A percentile compares a stretch with the other conserved stretches of the same genome.
These are phyloP conservation scores for Podochytrium sp. DNA, from an alignment of 192 early-diverging fungal genomes.

Conservation along the genomic window DNA sequence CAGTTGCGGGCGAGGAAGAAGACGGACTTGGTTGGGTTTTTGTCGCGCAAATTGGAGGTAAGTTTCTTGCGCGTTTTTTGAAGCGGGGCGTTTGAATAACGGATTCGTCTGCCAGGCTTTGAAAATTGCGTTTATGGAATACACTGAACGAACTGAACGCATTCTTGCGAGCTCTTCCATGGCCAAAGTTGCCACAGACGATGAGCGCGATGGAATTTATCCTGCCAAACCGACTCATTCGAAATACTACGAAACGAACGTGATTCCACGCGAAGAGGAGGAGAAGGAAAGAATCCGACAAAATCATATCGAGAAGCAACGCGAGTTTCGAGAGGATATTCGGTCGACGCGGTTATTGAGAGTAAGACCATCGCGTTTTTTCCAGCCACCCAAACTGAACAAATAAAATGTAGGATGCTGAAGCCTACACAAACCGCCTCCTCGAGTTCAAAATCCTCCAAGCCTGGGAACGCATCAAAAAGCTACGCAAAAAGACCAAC, in stretches of 20 bases:
- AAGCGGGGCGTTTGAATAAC: slow-evolving; percentile 1
- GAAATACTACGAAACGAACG: slow-evolving; percentile 10
- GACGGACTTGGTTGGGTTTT: slow-evolving; percentile 36
- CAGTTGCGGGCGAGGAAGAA: slow-evolving; percentile 35
- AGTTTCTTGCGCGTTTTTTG: slow-evolving; percentile 1
- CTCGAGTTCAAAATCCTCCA: slow-evolving; percentile 53
- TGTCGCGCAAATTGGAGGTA: slow-evolving; percentile 44
- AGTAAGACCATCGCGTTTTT: slow-evolving; percentile 13
- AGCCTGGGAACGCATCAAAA: slow-evolving; percentile 51
- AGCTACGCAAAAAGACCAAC: slow-evolving; percentile 30
- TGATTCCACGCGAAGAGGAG: slow-evolving; percentile 10
- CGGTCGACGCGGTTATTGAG: slow-evolving; percentile 41
- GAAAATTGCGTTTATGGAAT: slow-evolving; percentile 30
- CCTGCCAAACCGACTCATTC: slow-evolving; percentile 32
- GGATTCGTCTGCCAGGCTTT: slow-evolving; percentile 7
- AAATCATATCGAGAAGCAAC: slow-evolving; percentile 4
- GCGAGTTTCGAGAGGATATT: slow-evolving; percentile 41
- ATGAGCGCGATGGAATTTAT: slow-evolving; percentile 38
- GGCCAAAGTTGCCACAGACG: slow-evolving; percentile 8
- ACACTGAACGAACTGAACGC: slow-evolving; percentile 9
- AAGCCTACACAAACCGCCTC: slow-evolving; percentile 48
- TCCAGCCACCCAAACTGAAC: neutral
- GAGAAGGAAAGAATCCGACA: neutral
- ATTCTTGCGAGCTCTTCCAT: neutral
- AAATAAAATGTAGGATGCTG: slow-evolving; percentile 42